phyloP scores from a whole-genome alignment of 2,329 filamentous ascomycete species.

The Penicillium rolfsii region DNA sequence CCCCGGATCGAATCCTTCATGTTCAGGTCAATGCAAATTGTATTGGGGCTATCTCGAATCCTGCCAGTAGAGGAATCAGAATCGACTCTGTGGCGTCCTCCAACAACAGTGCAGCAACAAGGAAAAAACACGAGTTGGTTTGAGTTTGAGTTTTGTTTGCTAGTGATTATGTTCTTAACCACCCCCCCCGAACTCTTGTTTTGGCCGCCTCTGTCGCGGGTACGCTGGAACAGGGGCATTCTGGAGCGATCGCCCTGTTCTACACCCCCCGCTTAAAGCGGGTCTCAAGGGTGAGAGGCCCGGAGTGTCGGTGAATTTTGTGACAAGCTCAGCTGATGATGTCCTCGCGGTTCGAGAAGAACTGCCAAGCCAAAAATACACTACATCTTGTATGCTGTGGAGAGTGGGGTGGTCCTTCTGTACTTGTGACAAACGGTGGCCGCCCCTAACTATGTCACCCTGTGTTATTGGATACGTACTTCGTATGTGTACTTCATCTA shows the following conservation, averaged over 20 bases:
- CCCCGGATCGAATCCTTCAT: background rate
- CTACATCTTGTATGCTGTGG: background rate
- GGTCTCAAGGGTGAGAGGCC: conserved; percentile 19
- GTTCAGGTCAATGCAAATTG: background rate
- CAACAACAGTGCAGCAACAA: background rate
- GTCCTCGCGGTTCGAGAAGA: conserved; percentile 25
- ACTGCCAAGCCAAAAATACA: conserved; percentile 14
- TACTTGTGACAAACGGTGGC: conserved; percentile 4
- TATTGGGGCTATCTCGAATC: background rate
- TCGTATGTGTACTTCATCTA: background rate
- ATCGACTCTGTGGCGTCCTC: background rate
- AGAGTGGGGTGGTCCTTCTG: background rate
- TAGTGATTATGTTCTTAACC: background rate
- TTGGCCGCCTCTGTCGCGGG: conserved; percentile 1
- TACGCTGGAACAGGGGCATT: conserved; percentile 9
- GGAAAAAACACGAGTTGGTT: background rate
- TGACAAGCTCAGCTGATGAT: conserved; percentile 31
- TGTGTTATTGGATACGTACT: background rate
- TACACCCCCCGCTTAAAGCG: conserved; percentile 7
- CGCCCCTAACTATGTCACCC: background rate
- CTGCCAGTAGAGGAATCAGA: background rate
- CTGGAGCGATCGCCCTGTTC: conserved; percentile 21
- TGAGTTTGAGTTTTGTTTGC: background rate
- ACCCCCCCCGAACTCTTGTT: background rate
- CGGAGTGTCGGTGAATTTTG: conserved; percentile 33